These are phyloP conservation scores for Sugiyamaella americana DNA, from an alignment of 805 yeast genomes.

Conservation along the genomic window DNA sequence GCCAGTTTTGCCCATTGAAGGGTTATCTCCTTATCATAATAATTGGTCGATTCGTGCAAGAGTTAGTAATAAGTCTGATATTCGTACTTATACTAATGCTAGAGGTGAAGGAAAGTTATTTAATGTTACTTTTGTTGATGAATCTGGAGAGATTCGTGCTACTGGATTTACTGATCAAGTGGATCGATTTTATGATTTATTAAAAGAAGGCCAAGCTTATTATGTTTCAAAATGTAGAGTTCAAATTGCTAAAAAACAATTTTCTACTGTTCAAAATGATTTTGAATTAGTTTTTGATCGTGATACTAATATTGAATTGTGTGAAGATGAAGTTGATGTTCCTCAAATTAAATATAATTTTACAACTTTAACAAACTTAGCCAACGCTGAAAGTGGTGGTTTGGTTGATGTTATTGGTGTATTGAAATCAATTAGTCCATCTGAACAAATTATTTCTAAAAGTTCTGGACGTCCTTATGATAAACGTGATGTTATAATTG, in stretches of 20 bases:
- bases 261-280: constrained; percentile 76
- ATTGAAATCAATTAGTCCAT: constrained; percentile 67
- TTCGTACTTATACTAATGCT: constrained; percentile 80
- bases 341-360: constrained; percentile 79
- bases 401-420: constrained; percentile 85
- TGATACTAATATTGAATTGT: constrained; percentile 69
- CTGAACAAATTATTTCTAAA: constrained; percentile 74
- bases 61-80: constrained; percentile 79
- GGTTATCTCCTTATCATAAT: constrained; percentile 84
- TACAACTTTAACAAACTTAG: constrained; percentile 59
- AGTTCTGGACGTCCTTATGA: constrained; percentile 86
- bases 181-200: constrained; percentile 63
- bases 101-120: constrained; percentile 88
- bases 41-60: constrained; percentile 92
- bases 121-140: constrained; percentile 82
- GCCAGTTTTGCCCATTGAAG: constrained; percentile 70
- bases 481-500: constrained; percentile 82
- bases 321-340: constrained; percentile 53
- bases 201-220: constrained; percentile 87
- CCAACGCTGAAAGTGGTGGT: constrained; percentile 61
- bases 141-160: constrained; percentile 92
- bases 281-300: constrained; percentile 80
- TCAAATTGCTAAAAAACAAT: constrained; percentile 78
- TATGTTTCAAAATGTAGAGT: constrained; percentile 77
- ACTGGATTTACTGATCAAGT: constrained; percentile 89